These are phyloP conservation scores for Aspergillus udagawae DNA, from an alignment of 2,329 filamentous ascomycete genomes.

Conservation along the genomic window DNA sequence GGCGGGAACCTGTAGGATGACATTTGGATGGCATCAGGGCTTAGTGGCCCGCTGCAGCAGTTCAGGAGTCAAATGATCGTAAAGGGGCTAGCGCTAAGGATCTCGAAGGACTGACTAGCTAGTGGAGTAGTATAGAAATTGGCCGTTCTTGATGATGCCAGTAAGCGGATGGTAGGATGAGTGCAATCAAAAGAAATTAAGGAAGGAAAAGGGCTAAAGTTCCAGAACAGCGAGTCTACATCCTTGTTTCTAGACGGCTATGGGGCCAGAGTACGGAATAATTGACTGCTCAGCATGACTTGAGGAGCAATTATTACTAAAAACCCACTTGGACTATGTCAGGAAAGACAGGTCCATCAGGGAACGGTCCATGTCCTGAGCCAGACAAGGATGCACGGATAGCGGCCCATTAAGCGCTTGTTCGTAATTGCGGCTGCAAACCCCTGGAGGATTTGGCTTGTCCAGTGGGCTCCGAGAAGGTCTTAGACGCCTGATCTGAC, in stretches of 20 bases:
- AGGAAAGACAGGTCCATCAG: background rate
- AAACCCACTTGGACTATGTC: background rate
- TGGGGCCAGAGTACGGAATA: background rate
- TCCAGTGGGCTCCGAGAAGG: background rate
- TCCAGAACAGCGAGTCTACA: constrained; percentile 2
- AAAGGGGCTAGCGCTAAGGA: constrained; percentile 19
- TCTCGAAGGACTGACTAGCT: constrained; percentile 8
- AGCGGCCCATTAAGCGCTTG: constrained; percentile 14
- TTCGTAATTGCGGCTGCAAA: constrained; percentile 16
- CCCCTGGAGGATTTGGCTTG: constrained; percentile 7
- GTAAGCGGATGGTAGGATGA: background rate
- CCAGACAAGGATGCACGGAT: background rate
- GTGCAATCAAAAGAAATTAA: background rate
- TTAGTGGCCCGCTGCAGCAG: constrained; percentile 12
- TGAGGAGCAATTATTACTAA: background rate
- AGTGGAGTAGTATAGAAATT: background rate
- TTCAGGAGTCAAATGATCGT: constrained; percentile 14
- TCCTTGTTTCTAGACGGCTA: constrained; percentile 2
- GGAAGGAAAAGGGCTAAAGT: constrained; percentile 4
- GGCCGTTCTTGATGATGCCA: background rate
- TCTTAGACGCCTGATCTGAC: background rate
- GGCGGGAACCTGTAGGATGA: constrained; percentile 10
- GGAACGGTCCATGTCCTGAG: background rate
- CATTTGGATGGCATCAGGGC: constrained; percentile 9
- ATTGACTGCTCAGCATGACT: background rate